Evolutionary conservation across 768 basidiomycete species (phyloP), one percentile per base, ranked within the genome.

Genomic region (Leccinum subgranulosum): DNA sequence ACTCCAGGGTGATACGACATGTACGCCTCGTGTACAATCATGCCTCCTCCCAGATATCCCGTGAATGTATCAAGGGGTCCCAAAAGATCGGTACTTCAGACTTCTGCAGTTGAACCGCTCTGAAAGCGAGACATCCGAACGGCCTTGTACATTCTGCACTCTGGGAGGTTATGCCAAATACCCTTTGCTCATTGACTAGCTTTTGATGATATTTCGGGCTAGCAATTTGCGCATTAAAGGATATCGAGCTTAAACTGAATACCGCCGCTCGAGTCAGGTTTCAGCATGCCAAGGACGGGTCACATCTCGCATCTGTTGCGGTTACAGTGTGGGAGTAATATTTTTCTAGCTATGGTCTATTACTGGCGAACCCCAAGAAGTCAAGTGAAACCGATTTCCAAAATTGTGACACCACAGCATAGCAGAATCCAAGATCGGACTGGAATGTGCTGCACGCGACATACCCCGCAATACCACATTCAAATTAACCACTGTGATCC

Each of bases 301-400:
- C 21, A n/a, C 9, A 33, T 27, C 36, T 14, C 10, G 15, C 23
- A 61, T 47, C 49, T 19, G 12, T 15, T 19, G 23, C 15, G 10
- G 39, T 12, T 12, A 31, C 31, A 31, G 31, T 11, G 23, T 49
- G 60, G 33, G 56, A 36, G 59, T 25, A 56, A 56, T n/a, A 28
- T 23, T 28, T 19, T 43, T 41, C 15, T 15, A 45, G 28, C 27
- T 12, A 25, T 14, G 17, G 36, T n/a, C 23, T 14, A n/a, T 10
- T 4, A 14, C 4, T 31, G 25, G 29, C 23, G 8, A 39, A 55
- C 43, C 6, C 23, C 12, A 33, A 34, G 10, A 19, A 21, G n/a
- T 28, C 50, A 49, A 34, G 51, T 57, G 60, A 49, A 62, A 62
- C 60, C 0, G 55, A 61, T 61, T 47, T 27, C 28, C 12, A 25